Conservation (phyloP, 1,284 basidiomycete genomes). For the Marasmius fiardii region DNA sequence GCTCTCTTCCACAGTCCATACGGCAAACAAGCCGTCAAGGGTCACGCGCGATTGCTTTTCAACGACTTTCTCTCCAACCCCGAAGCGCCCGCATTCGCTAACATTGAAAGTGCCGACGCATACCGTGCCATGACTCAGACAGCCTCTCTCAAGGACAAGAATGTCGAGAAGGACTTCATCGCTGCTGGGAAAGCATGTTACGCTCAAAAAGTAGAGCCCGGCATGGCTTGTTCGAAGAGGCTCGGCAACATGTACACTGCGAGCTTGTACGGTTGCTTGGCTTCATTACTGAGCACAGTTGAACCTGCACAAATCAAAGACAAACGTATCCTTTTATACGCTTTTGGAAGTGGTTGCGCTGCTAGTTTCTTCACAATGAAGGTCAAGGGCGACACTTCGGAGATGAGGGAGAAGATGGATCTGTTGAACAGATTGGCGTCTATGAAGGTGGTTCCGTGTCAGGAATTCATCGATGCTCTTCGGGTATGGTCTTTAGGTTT, state of each 20-base stretch:
- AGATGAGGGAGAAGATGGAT: constrained; percentile 68
- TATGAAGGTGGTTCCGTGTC: constrained; percentile 91
- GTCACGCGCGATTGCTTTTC: constrained; percentile 88
- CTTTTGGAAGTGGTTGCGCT: constrained; percentile 81
- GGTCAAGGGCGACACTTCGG: constrained; percentile 71
- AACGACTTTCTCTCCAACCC: constrained; percentile 92
- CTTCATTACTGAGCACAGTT: constrained; percentile 60
- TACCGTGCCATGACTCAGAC: constrained; percentile 67
- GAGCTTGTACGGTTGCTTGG: constrained; percentile 80
- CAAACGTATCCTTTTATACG: constrained; percentile 79
- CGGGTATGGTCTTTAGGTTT: constrained; percentile 43
- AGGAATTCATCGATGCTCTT: constrained; percentile 59
- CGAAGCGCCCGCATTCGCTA: constrained; percentile 68
- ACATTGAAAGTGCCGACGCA: constrained; percentile 66
- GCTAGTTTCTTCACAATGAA: constrained; percentile 76
- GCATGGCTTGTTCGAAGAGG: constrained; percentile 67
- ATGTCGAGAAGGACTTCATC: constrained; percentile 93
- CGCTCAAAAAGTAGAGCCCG: constrained; percentile 58
- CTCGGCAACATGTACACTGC: constrained; percentile 93
- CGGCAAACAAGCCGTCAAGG: constrained; percentile 98
- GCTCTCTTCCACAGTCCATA: constrained; percentile 94
- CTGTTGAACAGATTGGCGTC: constrained; percentile 73
- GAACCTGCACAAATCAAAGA: constrained; percentile 53
- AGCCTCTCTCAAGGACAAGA: constrained; percentile 88
- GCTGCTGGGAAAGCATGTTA: constrained; percentile 61